Base-by-base conservation (phyloP, 345 rosid species). In the Pistacia atlantica region DNA sequence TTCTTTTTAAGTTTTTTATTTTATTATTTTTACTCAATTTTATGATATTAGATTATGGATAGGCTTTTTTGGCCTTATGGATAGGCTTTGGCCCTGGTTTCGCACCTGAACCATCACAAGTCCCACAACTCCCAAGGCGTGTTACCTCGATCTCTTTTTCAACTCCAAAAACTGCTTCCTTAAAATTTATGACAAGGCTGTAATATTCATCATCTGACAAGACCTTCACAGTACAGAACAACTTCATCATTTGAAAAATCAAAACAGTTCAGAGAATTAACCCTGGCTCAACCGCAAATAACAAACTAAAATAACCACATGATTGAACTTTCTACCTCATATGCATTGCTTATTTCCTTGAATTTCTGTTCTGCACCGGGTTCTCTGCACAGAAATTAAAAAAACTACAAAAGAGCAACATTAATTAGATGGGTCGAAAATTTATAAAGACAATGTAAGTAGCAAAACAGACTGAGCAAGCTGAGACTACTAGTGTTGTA, bases 281-380 rank as follows among this genome's bases (percentile, higher is more conserved):
- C 54, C 54, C 49, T 37, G 45, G 72, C 46, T 37, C 17, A 54
- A 51, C 75, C 20, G 73, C 18, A 72, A 42, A 37, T 28, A 67
- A 52, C 68, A 63, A 77, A 54, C 71, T 18, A 74, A 9, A 57
- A 67, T 64, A 59, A 82, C 33, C 62, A 58, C 48, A 73, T 63
- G 81, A 57, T 61, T 54, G 49, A 59, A 76, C n/a, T 63, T 77
- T 54, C 81, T 72, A 92, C 99, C 97, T 97, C 99, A 33, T 97
- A 97, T 11, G 98, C 99, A 81, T 97, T 97, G 71, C 99, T 92
- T 79, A 97, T 97, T 57, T 97, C 98, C 92, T 94, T 97, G 80
- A 97, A 94, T 79, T 92, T 94, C 83, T 87, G 87, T 78, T 97
- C 99, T 49, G 98, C 98, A 16, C 90, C 94, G 35, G 97, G 77